phyloP scores from a whole-genome alignment of 345 rosid genomes.

The Populus alba region DNA sequence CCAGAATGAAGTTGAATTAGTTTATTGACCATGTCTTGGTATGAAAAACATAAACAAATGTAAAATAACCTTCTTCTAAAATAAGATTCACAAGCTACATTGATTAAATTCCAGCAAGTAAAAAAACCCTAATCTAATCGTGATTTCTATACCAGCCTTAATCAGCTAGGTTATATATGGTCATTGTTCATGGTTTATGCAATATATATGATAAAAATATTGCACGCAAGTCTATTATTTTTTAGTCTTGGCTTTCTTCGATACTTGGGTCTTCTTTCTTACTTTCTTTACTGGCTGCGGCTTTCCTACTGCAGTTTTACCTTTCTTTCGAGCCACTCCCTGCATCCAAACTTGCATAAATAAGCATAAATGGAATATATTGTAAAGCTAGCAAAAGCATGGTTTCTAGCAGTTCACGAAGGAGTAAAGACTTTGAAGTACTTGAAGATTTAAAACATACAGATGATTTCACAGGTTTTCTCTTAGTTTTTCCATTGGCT shows the following conservation, averaged over 20 bases:
- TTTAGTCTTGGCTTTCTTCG: slow-evolving; percentile 46
- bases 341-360: slow-evolving; percentile 32
- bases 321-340: slow-evolving; percentile 57
- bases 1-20: neutral
- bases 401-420: neutral
- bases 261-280: slow-evolving; percentile 45
- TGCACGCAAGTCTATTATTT: slow-evolving; percentile 22
- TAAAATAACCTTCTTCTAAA: neutral
- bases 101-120: neutral
- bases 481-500: slow-evolving; percentile 47
- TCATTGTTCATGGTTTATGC: neutral
- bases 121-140: neutral
- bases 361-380: slow-evolving; percentile 1
- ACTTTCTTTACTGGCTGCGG: slow-evolving; percentile 54
- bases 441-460: slow-evolving; percentile 40
- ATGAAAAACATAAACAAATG: neutral
- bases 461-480: slow-evolving; percentile 54
- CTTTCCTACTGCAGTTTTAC: slow-evolving; percentile 52
- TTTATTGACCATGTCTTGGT: neutral
- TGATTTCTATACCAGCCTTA: neutral
- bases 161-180: neutral
- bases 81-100: neutral
- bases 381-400: neutral
- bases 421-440: neutral
- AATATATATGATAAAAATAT: neutral